Evolutionary conservation across 75 land plant species (phyloP).

Genomic region (Pinus tabuliformis): DNA sequence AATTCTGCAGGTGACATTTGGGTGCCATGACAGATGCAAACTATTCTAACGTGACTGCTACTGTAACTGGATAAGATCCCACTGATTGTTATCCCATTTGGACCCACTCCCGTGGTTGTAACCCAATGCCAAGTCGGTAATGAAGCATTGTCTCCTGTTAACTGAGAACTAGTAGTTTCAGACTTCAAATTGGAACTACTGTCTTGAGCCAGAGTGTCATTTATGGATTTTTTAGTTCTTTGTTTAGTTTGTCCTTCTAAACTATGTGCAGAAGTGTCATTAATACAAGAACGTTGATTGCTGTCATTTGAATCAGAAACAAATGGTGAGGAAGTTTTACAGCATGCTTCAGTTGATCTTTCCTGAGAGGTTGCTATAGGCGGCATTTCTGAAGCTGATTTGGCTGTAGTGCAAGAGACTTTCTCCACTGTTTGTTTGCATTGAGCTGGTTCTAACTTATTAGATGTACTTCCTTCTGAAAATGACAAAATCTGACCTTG

Average conservation of each 20-base stretch:
- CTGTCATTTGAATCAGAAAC: constrained; percentile 2
- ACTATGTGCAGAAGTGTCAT: neutral
- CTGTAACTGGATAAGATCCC: constrained; percentile 65
- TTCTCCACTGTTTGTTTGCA: neutral
- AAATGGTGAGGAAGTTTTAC: constrained; percentile 4
- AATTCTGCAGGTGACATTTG: constrained; percentile 71
- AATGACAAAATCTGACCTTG: constrained; percentile 1
- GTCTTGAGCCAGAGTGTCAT: neutral
- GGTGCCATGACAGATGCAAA: constrained; percentile 74
- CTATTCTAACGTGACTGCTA: constrained; percentile 59
- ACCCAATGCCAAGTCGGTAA: constrained; percentile 51
- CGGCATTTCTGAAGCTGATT: neutral
- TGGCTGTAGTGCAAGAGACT: neutral
- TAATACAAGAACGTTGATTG: neutral
- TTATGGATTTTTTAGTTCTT: neutral
- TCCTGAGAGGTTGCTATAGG: constrained; percentile 9
- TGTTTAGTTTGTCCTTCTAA: neutral
- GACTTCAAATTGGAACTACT: constrained; percentile 16
- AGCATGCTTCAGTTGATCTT: neutral
- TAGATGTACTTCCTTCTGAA: constrained; percentile 2
- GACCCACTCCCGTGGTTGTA: constrained; percentile 68
- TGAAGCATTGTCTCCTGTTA: constrained; percentile 7
- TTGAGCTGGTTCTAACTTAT: neutral
- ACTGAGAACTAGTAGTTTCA: constrained; percentile 7
- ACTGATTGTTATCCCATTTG: constrained; percentile 59